These are phyloP conservation scores for Ambrosiella beaveri DNA, from an alignment of 2,329 filamentous ascomycete species.

Conservation along the genomic window DNA sequence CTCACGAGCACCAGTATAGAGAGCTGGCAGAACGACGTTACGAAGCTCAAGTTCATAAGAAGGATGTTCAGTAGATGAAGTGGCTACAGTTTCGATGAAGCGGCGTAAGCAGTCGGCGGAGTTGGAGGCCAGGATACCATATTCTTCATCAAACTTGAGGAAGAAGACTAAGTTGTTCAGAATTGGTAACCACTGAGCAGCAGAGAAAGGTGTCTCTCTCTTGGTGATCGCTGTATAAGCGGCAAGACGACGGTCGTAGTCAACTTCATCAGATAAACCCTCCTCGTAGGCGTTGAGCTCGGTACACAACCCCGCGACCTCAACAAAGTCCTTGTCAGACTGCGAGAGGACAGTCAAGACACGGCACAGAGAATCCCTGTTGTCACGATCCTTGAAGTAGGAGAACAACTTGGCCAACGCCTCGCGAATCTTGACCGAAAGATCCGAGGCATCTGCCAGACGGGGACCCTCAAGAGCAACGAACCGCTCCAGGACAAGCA, in stretches of 20 bases:
- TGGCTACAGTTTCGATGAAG: slow-evolving; percentile 50
- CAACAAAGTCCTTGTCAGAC: slow-evolving; percentile 40
- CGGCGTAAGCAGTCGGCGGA: slow-evolving; percentile 64
- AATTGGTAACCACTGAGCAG: slow-evolving; percentile 70
- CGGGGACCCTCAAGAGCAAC: slow-evolving; percentile 43
- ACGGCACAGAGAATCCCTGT: slow-evolving; percentile 54
- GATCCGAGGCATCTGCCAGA: slow-evolving; percentile 11
- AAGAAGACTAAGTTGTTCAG: slow-evolving; percentile 82
- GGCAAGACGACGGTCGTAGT: slow-evolving; percentile 65
- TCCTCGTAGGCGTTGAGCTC: slow-evolving; percentile 66
- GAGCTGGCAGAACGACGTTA: slow-evolving; percentile 51
- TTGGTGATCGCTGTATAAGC: slow-evolving; percentile 61
- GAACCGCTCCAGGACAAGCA: slow-evolving; percentile 68
- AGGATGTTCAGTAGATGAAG: slow-evolving; percentile 23
- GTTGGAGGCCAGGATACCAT: slow-evolving; percentile 63
- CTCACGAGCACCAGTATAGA: slow-evolving; percentile 62
- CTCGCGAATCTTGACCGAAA: slow-evolving; percentile 23
- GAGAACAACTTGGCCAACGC: slow-evolving; percentile 71
- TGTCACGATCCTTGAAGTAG: slow-evolving; percentile 70
- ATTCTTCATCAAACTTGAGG: slow-evolving; percentile 71
- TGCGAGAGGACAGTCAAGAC: slow-evolving; percentile 55
- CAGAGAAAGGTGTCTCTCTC: slow-evolving; percentile 40
- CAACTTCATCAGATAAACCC: slow-evolving; percentile 62
- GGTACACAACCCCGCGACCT: slow-evolving; percentile 52
- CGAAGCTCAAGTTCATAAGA: slow-evolving; percentile 43